Percentiles rank a stretch among this genome's conserved stretches.
Evolutionary conservation across 2,329 filamentous ascomycete genomes (phyloP).

Genomic region (Alternaria arbusti): DNA sequence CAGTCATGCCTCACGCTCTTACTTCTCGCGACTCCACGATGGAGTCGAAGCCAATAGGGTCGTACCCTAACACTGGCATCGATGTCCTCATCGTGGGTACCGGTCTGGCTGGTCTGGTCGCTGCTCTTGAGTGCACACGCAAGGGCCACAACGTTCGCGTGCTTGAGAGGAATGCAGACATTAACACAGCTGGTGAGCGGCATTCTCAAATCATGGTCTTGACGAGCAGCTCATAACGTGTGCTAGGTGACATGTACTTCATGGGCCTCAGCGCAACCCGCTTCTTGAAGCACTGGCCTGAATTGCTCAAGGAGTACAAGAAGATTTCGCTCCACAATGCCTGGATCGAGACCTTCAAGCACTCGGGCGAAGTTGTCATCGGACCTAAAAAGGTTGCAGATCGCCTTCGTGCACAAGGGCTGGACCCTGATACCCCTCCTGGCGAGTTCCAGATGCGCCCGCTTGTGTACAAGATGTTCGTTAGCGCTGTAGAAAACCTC

Average conservation of each 20-base stretch:
- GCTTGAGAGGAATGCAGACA: constrained; percentile 54
- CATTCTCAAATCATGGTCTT: background rate
- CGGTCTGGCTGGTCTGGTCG: constrained; percentile 47
- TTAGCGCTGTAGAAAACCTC: constrained; percentile 55
- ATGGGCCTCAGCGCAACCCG: constrained; percentile 63
- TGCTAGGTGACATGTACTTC: constrained; percentile 65
- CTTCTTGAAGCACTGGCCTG: constrained; percentile 63
- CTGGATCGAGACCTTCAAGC: constrained; percentile 64
- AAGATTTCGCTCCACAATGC: constrained; percentile 60
- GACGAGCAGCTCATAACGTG: constrained; percentile 7
- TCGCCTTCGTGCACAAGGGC: constrained; percentile 54
- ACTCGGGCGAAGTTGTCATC: constrained; percentile 59
- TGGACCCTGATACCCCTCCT: constrained; percentile 58
- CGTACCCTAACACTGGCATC: constrained; percentile 54
- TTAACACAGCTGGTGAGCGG: constrained; percentile 59
- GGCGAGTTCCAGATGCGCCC: constrained; percentile 64
- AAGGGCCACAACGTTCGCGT: constrained; percentile 51
- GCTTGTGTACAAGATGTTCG: constrained; percentile 63
- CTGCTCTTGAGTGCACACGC: constrained; percentile 48
- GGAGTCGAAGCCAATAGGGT: constrained; percentile 59
- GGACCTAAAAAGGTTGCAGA: constrained; percentile 58
- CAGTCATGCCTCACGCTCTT: constrained; percentile 49
- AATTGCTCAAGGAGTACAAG: constrained; percentile 59
- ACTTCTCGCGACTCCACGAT: constrained; percentile 56
- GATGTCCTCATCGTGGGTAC: constrained; percentile 51